Evolutionary conservation across 2,329 filamentous ascomycete species (phyloP).

Genomic region (Curvularia sp.): DNA sequence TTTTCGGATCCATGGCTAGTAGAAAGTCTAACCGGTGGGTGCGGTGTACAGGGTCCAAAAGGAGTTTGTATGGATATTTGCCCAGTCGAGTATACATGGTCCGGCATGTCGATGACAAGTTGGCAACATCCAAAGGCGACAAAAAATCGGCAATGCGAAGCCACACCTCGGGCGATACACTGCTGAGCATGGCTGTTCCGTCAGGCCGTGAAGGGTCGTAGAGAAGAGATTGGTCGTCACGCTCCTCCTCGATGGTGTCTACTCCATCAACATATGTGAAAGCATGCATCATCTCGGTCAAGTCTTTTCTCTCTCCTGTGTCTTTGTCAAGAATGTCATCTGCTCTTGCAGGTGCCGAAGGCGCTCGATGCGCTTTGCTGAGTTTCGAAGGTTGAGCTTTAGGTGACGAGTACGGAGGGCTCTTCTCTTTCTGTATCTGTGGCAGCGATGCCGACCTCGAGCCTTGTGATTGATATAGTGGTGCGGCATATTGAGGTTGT

Average conservation of each 20-base stretch:
- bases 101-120: slow-evolving; percentile 39
- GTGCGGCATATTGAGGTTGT: slow-evolving; percentile 31
- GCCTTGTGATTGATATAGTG: slow-evolving; percentile 27
- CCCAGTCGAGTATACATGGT: slow-evolving; percentile 38
- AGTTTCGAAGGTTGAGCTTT: slow-evolving; percentile 29
- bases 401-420: slow-evolving; percentile 2
- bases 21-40: slow-evolving; percentile 61
- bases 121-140: slow-evolving; percentile 40
- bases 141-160: slow-evolving; percentile 34
- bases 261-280: slow-evolving; percentile 38
- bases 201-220: slow-evolving; percentile 37
- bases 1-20: slow-evolving; percentile 57
- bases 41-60: slow-evolving; percentile 53
- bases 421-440: slow-evolving; percentile 19
- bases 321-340: slow-evolving; percentile 42
- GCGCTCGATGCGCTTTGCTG: slow-evolving; percentile 33
- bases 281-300: slow-evolving; percentile 47
- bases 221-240: slow-evolving; percentile 18
- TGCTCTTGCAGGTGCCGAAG: slow-evolving; percentile 18
- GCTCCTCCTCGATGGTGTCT: slow-evolving; percentile 33
- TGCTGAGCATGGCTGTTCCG: slow-evolving; percentile 32
- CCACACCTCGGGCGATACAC: slow-evolving; percentile 38
- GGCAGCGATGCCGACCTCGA: slow-evolving; percentile 29
- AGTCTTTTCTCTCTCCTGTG: slow-evolving; percentile 42
- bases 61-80: slow-evolving; percentile 31